Percentiles rank a stretch among this genome's conserved stretches.
These are phyloP conservation scores for Verticillium dahliae DNA, from an alignment of 2,329 filamentous ascomycete species.

Conservation along the genomic window DNA sequence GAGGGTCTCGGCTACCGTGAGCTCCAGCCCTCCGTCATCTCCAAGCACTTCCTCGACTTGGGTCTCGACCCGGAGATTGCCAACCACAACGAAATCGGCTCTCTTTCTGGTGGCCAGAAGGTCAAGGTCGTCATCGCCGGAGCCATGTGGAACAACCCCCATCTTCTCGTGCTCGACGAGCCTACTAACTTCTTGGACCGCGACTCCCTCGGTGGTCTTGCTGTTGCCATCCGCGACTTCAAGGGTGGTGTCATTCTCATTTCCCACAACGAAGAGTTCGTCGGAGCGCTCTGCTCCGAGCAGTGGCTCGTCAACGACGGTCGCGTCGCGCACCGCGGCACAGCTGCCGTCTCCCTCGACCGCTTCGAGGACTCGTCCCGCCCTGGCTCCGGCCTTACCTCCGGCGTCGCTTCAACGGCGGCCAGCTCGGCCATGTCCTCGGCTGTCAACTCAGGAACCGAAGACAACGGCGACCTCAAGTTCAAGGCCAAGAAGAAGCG, in stretches of 20 bases:
- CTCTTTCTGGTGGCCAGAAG: conserved; percentile 93
- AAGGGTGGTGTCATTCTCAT: conserved; percentile 99
- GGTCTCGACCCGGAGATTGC: conserved; percentile 96
- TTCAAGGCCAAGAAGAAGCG: conserved; percentile 92
- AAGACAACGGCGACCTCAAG: conserved; percentile 75
- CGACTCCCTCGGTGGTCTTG: conserved; percentile 90
- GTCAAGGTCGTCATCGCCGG: conserved; percentile 97
- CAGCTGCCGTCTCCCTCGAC: conserved; percentile 65
- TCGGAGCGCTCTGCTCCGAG: conserved; percentile 89
- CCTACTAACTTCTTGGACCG: conserved; percentile 99
- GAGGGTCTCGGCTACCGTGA: conserved; percentile 95
- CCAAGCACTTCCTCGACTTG: conserved; percentile 96
- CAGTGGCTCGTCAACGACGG: conserved; percentile 93
- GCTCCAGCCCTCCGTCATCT: conserved; percentile 87
- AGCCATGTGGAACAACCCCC: conserved; percentile 98
- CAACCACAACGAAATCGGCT: conserved; percentile 97
- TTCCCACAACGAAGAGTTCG: conserved; percentile 98
- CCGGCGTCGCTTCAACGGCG: conserved; percentile 48
- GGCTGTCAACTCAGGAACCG: conserved; percentile 73
- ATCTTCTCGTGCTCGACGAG: conserved; percentile 94
- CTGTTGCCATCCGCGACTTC: conserved; percentile 97
- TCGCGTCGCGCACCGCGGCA: conserved; percentile 76
- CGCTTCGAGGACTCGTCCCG: conserved; percentile 75
- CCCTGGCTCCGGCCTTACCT: conserved; percentile 54
- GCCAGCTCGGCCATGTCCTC: conserved; percentile 50